Percentiles rank a stretch among this genome's conserved stretches.
These are phyloP conservation scores for Xylaria arbuscula DNA, from an alignment of 2,329 filamentous ascomycete genomes.

Conservation along the genomic window DNA sequence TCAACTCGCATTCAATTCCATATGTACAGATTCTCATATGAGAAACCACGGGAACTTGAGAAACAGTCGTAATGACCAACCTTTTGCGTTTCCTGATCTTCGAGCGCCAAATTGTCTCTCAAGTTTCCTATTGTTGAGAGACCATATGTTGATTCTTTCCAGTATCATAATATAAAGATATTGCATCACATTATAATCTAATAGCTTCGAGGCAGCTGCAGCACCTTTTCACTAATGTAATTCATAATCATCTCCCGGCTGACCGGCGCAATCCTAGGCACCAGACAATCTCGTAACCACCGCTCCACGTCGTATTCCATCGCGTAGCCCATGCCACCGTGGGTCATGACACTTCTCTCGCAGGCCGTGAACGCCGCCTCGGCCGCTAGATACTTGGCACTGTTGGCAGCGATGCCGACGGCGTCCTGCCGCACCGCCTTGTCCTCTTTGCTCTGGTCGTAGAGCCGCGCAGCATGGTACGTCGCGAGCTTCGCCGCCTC, in stretches of 20 bases:
- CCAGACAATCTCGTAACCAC: constrained; percentile 72
- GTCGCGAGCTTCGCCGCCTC: constrained; percentile 73
- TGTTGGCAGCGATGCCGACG: constrained; percentile 74
- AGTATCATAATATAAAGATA: neutral
- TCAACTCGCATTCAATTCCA: no score
- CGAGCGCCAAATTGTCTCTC: neutral
- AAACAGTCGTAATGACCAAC: no score
- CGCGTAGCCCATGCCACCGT: constrained; percentile 74
- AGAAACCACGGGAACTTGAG: no score
- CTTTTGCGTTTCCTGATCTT: no score
- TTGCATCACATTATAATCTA: constrained; percentile 46
- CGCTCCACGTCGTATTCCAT: constrained; percentile 73
- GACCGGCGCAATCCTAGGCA: constrained; percentile 72
- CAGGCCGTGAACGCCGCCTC: constrained; percentile 73
- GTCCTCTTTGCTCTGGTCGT: constrained; percentile 62
- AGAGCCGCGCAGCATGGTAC: constrained; percentile 72
- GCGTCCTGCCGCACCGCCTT: constrained; percentile 63
- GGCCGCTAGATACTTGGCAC: constrained; percentile 76
- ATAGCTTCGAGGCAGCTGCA: constrained; percentile 76
- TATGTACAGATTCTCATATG: no score
- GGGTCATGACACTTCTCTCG: constrained; percentile 68
- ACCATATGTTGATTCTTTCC: neutral
- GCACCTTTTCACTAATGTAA: constrained; percentile 74
- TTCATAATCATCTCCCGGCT: constrained; percentile 82
- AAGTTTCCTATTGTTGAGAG: no score